phyloP scores from a whole-genome alignment of 2,329 filamentous ascomycete species.

The Nigrospora sphaerica region DNA sequence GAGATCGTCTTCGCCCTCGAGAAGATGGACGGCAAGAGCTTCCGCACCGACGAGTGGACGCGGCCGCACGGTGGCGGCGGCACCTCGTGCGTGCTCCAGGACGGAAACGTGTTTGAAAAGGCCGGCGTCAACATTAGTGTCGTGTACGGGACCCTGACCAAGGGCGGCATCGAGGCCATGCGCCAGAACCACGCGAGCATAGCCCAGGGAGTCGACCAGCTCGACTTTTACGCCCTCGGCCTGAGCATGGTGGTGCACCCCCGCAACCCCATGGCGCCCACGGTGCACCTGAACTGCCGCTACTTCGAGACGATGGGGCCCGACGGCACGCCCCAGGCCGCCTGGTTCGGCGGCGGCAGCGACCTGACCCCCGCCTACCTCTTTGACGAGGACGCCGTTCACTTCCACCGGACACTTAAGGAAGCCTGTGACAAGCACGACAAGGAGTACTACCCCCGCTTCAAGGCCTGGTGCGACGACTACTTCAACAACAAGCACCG shows the following conservation, averaged over 20 bases:
- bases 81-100: slow-evolving; percentile 89
- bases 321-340: slow-evolving; percentile 74
- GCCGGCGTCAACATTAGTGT: slow-evolving; percentile 92
- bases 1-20: slow-evolving; percentile 80
- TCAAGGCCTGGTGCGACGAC: slow-evolving; percentile 98
- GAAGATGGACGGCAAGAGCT: slow-evolving; percentile 74
- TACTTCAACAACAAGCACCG: slow-evolving; percentile 96
- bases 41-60: slow-evolving; percentile 80
- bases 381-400: slow-evolving; percentile 93
- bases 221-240: slow-evolving; percentile 94
- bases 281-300: slow-evolving; percentile 95
- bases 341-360: slow-evolving; percentile 97
- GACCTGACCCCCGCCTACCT: slow-evolving; percentile 91
- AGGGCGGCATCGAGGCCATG: slow-evolving; percentile 87
- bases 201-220: slow-evolving; percentile 58
- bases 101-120: slow-evolving; percentile 96
- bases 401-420: slow-evolving; percentile 94
- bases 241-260: slow-evolving; percentile 91
- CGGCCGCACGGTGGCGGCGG: slow-evolving; percentile 86
- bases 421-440: slow-evolving; percentile 90
- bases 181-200: slow-evolving; percentile 90
- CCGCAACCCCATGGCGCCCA: slow-evolving; percentile 92
- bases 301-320: slow-evolving; percentile 95
- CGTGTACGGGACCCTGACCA: slow-evolving; percentile 86
- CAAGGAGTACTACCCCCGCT: slow-evolving; percentile 82